Percentiles rank a stretch among this genome's conserved stretches.
These are phyloP conservation scores for Termitomyces bulborhizus DNA, from an alignment of 768 basidiomycete genomes.

Conservation along the genomic window DNA sequence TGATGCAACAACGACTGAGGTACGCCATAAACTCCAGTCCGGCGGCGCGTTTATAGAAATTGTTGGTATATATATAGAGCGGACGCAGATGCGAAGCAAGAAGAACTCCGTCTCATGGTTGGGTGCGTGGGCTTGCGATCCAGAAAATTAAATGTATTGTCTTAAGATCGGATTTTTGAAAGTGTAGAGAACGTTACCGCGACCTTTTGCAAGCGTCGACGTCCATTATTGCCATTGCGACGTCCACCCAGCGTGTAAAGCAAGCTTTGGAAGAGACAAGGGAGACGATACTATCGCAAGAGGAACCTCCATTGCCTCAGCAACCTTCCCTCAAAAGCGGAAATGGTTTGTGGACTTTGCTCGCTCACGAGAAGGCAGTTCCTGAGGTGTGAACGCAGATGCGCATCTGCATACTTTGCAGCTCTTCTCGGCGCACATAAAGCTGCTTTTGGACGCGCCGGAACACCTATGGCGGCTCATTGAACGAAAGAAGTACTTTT, in stretches of 20 bases:
- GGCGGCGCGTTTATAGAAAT: background rate
- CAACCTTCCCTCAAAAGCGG: constrained; percentile 29
- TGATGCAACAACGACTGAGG: constrained; percentile 65
- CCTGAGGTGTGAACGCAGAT: constrained; percentile 33
- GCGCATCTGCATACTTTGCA: constrained; percentile 64
- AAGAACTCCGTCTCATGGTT: constrained; percentile 86
- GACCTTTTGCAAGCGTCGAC: constrained; percentile 83
- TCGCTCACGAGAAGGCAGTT: background rate
- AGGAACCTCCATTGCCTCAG: constrained; percentile 37
- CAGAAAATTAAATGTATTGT: constrained; percentile 1
- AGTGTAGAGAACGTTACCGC: constrained; percentile 82
- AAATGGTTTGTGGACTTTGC: constrained; percentile 29
- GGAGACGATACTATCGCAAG: constrained; percentile 42
- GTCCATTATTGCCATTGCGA: constrained; percentile 72
- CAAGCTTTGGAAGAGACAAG: constrained; percentile 60
- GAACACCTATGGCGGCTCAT: constrained; percentile 89
- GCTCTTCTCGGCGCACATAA: constrained; percentile 80
- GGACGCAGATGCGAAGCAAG: constrained; percentile 83
- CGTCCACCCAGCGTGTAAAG: constrained; percentile 60
- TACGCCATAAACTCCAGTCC: constrained; percentile 19
- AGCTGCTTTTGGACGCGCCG: constrained; percentile 86
- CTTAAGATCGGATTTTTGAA: constrained; percentile 37
- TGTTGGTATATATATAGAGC: constrained; percentile 38
- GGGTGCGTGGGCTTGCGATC: constrained; percentile 56
- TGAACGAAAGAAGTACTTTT: constrained; percentile 70